Base-by-base conservation (phyloP, 169 alveolate genomes). In the Plasmodium cynomolgi region DNA sequence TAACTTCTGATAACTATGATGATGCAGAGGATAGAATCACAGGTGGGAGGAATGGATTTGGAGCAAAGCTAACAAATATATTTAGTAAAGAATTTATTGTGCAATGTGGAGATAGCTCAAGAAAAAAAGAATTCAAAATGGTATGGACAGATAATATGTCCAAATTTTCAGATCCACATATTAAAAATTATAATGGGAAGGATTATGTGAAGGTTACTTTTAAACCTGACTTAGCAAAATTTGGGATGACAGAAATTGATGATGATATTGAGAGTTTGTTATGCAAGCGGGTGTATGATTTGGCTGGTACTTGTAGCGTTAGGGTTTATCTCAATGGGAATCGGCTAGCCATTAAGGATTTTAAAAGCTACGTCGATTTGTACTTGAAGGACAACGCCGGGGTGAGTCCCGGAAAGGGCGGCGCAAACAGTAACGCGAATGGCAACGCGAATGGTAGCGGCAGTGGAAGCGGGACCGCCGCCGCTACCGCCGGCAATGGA, bases 11-110 rank as follows among this genome's bases (percentile, higher is more conserved):
- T 94, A 99, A 99, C 96, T 99, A 99, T 96, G 99, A 99, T 92
- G 99, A 99, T 97, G 96, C 97, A 54, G 99, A 99, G 92, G 99
- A 98, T 91, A 98, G 99, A 86, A 99, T 99, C 15, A 99, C 99
- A 0, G 99, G 99, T 4, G 99, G 99, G 9, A 96, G 99, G 88
- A 99, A 99, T 96, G 99, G 99, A 11, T 99, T 97, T 94, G 99
- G 99, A 3, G 99, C 99, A 17, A 99, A 99, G 95, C 97, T 99
- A 79, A 98, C 99, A 8, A 99, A 99, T 96, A 99, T 99, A 5
- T 99, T 99, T 96, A 98, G 99, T 34, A 97, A 96, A 56, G 98
- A 98, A 92, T 99, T 99, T 95, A 95, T 97, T 0, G 99, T 99
- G 17, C 99, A 99, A 90, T 98, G 99, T 72, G 99, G 98, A 0